Evolutionary conservation across 2,329 filamentous ascomycete species (phyloP).

Genomic region (Stagonosporopsis vannaccii): DNA sequence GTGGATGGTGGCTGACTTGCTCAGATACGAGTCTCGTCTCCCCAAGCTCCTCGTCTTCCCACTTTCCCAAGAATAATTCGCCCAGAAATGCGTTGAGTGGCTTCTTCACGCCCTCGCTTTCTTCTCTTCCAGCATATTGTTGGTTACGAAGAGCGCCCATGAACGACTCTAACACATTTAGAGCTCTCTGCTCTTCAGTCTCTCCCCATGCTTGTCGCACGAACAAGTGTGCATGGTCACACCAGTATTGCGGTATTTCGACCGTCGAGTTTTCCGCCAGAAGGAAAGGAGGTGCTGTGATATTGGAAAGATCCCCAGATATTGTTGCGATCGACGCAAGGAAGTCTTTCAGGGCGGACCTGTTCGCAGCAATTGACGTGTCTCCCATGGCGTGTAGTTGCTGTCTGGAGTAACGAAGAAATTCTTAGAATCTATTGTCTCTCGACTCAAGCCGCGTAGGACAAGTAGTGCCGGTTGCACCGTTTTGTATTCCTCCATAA

Average conservation of each 20-base stretch:
- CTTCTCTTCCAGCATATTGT: constrained; percentile 55
- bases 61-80: constrained; percentile 54
- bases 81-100: constrained; percentile 60
- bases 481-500: not conserved
- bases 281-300: constrained; percentile 57
- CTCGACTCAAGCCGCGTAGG: not conserved
- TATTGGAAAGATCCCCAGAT: constrained; percentile 56
- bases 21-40: constrained; percentile 53
- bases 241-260: constrained; percentile 57
- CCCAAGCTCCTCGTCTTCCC: constrained; percentile 43
- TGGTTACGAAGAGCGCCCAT: constrained; percentile 57
- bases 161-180: constrained; percentile 60
- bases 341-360: constrained; percentile 45
- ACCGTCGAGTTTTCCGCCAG: constrained; percentile 55
- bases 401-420: not conserved
- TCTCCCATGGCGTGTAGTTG: constrained; percentile 21
- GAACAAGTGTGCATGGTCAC: constrained; percentile 56
- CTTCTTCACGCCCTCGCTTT: constrained; percentile 57
- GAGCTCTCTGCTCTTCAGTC: constrained; percentile 50
- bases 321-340: constrained; percentile 53
- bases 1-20: constrained; percentile 58
- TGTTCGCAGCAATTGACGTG: constrained; percentile 35
- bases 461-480: not conserved
- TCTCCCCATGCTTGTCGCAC: constrained; percentile 53
- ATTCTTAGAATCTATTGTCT: not conserved